Conservation (phyloP, 148 eudicot genomes). For the Fagopyrum esculentum region DNA sequence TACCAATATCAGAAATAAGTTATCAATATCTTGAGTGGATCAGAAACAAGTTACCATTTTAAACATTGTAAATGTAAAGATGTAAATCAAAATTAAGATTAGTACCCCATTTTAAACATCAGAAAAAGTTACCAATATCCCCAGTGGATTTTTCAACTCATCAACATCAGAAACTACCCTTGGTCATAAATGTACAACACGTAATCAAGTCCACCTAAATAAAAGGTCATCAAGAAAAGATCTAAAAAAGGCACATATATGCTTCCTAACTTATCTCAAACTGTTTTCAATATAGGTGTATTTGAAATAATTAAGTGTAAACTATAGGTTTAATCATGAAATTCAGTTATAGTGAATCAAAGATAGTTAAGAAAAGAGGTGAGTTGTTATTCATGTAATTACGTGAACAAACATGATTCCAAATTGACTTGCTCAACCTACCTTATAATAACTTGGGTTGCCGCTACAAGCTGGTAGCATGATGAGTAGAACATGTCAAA, state of each 20-base stretch:
- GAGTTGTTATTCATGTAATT: background rate
- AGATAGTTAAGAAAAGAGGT: background rate
- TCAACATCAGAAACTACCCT: too few relatives aligned
- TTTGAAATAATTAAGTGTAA: background rate
- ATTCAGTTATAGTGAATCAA: background rate
- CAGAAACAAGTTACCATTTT: too few relatives aligned
- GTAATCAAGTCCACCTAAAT: background rate
- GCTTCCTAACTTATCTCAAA: background rate
- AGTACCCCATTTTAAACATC: too few relatives aligned
- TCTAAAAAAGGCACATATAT: background rate
- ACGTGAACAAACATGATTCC: slow-evolving; percentile 78
- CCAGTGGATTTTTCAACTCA: too few relatives aligned
- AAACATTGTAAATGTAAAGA: too few relatives aligned
- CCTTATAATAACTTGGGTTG: slow-evolving; percentile 58
- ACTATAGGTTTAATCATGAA: background rate
- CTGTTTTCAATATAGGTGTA: background rate
- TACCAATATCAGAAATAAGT: too few relatives aligned
- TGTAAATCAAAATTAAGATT: too few relatives aligned
- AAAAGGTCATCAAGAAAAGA: background rate
- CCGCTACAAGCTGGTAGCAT: slow-evolving; percentile 68
- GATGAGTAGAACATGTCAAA: slow-evolving; percentile 2
- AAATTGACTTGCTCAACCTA: slow-evolving; percentile 75
- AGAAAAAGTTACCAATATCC: too few relatives aligned
- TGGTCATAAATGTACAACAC: background rate
- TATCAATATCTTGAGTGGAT: too few relatives aligned